These are phyloP conservation scores for Eucalyptus polybractea DNA, from an alignment of 345 rosid species.

Conservation along the genomic window DNA sequence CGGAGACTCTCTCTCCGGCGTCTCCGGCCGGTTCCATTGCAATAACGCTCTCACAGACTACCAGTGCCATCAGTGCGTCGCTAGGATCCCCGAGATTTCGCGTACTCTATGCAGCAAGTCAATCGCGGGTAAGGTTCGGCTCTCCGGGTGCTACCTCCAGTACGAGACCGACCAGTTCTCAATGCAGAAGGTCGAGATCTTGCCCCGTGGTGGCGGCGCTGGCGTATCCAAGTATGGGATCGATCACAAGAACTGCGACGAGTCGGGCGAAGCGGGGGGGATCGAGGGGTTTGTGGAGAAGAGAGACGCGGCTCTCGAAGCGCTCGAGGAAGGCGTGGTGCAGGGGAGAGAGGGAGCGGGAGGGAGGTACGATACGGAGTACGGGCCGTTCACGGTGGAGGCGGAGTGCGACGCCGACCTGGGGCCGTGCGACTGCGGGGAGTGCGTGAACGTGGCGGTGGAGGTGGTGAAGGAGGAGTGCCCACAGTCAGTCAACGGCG, in stretches of 20 bases:
- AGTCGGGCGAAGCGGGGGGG: slow-evolving; percentile 6
- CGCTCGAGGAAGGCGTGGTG: slow-evolving; percentile 6
- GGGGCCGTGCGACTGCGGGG: slow-evolving; percentile 39
- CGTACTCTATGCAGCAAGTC: slow-evolving; percentile 25
- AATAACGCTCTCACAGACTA: slow-evolving; percentile 27
- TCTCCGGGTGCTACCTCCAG: slow-evolving; percentile 51
- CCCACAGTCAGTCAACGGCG: slow-evolving; percentile 23
- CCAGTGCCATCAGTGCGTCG: slow-evolving; percentile 43
- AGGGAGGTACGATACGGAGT: slow-evolving; percentile 7
- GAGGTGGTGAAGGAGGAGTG: slow-evolving; percentile 39
- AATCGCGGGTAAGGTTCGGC: slow-evolving; percentile 46
- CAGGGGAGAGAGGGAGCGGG: neutral
- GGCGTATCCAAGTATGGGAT: slow-evolving; percentile 4
- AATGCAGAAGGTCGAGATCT: neutral
- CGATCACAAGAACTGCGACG: slow-evolving; percentile 36
- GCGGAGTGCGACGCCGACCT: slow-evolving; percentile 65
- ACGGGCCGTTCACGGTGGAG: slow-evolving; percentile 24
- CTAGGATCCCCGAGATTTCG: slow-evolving; percentile 20
- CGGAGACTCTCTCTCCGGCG: slow-evolving; percentile 16
- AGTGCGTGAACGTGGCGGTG: slow-evolving; percentile 41
- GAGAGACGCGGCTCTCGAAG: slow-evolving; percentile 33
- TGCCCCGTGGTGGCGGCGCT: neutral
- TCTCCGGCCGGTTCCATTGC: slow-evolving; percentile 70
- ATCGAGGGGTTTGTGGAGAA: slow-evolving; percentile 22
- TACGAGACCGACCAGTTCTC: slow-evolving; percentile 28